Evolutionary conservation across 2,329 filamentous ascomycete species (phyloP), one percentile per base, ranked within the genome.

Genomic region (Colletotrichum tanaceti): DNA sequence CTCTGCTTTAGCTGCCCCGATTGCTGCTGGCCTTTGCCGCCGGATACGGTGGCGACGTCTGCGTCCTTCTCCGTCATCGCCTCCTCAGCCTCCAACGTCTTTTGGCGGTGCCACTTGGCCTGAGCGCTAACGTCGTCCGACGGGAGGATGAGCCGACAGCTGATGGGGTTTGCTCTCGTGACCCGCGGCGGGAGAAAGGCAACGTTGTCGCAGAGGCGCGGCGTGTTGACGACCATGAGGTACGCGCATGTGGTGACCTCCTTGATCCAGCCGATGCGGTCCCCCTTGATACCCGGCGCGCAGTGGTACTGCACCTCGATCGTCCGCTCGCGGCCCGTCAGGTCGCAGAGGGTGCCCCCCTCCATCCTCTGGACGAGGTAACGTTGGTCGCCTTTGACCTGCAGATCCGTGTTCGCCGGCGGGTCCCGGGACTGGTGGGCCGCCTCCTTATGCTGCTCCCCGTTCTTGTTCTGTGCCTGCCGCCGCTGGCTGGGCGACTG

Each of bases 221-320:
- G 93, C 0, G 94, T 97, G 77, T 97, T 92, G 71, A 98, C 88
- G 39, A 97, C 89, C 94, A 98, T 97, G 62, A 97, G 85, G 77
- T 98, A 98, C 14, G 93, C 89, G 80, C 94, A 98, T 13, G 93
- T 97, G 3, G 91, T 92, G 1, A 95, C 89, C 78, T 98, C 94
- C 79, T 97, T 97, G 80, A 98, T 97, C 89, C 93, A 94, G 50
- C 91, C 91, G 74, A 98, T 97, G 55, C 91, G 89, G 77, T 97
- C 91, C 54, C 83, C 84, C 3, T 87, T 87, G 39, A 89, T 84
- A 57, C 92, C 90, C 0, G 93, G 93, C 74, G 93, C 91, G 81
- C 94, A 97, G 76, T 89, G 87, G 73, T 89, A 90, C 73, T 93
- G 92, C 11, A 98, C 89, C 78, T 98, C 94, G 72, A 97, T 91